Percentiles rank a stretch among this genome's conserved stretches.
phyloP scores from a whole-genome alignment of 2,329 filamentous ascomycete species.

The Colletotrichum acutatum region DNA sequence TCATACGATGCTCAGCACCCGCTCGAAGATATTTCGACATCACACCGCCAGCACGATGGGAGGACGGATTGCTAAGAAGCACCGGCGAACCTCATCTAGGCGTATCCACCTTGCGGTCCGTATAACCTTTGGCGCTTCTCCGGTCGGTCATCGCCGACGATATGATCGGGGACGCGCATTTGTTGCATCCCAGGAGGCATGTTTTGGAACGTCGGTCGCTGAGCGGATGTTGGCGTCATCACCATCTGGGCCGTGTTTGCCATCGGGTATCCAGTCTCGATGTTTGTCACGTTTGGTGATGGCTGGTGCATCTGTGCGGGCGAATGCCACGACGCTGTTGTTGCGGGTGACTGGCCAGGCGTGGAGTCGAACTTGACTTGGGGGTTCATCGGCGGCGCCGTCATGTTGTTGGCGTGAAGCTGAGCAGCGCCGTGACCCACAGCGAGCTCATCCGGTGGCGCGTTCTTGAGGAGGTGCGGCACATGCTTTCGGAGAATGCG shows the following conservation, averaged over 20 bases:
- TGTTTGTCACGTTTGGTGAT: slow-evolving; percentile 53
- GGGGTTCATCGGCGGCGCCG: slow-evolving; percentile 41
- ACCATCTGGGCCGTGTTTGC: slow-evolving; percentile 53
- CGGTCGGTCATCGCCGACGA: slow-evolving; percentile 52
- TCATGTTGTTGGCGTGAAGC: slow-evolving; percentile 50
- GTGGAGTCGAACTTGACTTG: slow-evolving; percentile 62
- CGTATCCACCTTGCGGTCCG: slow-evolving; percentile 53
- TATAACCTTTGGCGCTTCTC: slow-evolving; percentile 66
- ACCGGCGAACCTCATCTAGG: slow-evolving; percentile 39
- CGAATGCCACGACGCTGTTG: slow-evolving; percentile 62
- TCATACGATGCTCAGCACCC: not conserved
- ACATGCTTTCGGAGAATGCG: slow-evolving; percentile 91
- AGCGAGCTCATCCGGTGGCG: slow-evolving; percentile 55
- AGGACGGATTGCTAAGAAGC: not conserved
- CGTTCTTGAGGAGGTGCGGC: slow-evolving; percentile 81
- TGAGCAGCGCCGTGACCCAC: slow-evolving; percentile 43
- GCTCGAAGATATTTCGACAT: not conserved
- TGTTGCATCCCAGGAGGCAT: slow-evolving; percentile 50
- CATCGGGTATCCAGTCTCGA: slow-evolving; percentile 60
- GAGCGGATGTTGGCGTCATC: slow-evolving; percentile 44
- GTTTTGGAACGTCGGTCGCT: slow-evolving; percentile 47
- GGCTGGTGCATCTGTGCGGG: slow-evolving; percentile 63
- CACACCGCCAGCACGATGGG: not conserved
- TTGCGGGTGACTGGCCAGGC: slow-evolving; percentile 63
- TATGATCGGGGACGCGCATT: slow-evolving; percentile 46